Base-by-base conservation (phyloP, 1,139 yeast species). In the Candida pseudoviswanathii region DNA sequence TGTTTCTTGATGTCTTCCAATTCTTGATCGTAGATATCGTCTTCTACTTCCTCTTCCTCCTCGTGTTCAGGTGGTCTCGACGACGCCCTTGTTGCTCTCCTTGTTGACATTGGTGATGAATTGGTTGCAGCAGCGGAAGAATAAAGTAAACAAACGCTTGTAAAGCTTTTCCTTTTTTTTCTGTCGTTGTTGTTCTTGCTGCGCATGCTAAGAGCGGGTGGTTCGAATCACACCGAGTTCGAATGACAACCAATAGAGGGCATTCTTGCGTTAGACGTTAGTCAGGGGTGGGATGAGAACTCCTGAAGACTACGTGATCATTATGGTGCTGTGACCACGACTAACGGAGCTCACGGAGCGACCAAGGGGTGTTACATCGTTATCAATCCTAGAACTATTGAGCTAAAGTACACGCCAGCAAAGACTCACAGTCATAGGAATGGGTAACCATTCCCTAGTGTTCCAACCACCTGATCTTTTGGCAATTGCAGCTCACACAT, bases 1-100 rank as follows among this genome's bases (percentile, higher is more conserved):
- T 51, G 54, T 25, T 48, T 46, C 29, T 54, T 39, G 25, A 39
- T 27, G 7, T 27, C 16, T 39, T 39, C 65, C 7, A 54, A 52
- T 8, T 54, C 62, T 31, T 43, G 43, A 16, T 44, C 50, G 2
- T 32, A 7, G 32, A 43, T 34, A 21, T 43, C 31, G 24, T 43
- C 43, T 4, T 40, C 43, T 10, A 25, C 41, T n/a, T 25, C 11
- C 3, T 9, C 6, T n/a, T 37, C 21, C 6, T 27, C 8, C 3
- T 9, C 8, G 4, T 37, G 9, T 25, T 25, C 22, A 3, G 41
- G 16, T n/a, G 22, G 31, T 25, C 24, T 24, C n/a, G 41, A 25
- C 11, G 22, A n/a, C 22, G 41, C 29, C n/a, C 42, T 39, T 3
- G 32, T 46, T 27, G 31, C 21, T 37, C 40, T 34, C 10, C 41